Conservation (phyloP, 2,329 filamentous ascomycete genomes). For the Claviceps humidiphila region DNA sequence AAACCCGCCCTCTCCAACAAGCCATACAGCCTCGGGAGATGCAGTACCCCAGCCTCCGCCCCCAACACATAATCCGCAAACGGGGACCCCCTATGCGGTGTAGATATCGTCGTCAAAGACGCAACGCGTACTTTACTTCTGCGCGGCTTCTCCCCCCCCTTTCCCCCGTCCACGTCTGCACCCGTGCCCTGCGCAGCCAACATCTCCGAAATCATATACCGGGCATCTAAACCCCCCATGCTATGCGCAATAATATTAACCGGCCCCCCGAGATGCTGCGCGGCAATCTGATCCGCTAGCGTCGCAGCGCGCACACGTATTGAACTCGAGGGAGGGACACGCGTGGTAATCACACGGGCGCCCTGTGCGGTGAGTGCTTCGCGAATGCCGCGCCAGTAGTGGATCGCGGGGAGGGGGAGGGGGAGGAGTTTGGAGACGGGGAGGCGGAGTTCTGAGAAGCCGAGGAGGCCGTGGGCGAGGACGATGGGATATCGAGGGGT, state of each 20-base stretch:
- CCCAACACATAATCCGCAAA: constrained; percentile 41
- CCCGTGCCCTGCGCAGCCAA: not conserved
- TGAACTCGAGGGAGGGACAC: constrained; percentile 46
- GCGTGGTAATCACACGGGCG: constrained; percentile 43
- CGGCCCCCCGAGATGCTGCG: constrained; percentile 10
- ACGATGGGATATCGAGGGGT: constrained; percentile 49
- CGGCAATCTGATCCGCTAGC: constrained; percentile 38
- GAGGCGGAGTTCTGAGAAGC: constrained; percentile 45
- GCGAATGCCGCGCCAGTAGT: constrained; percentile 53
- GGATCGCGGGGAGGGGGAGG: constrained; percentile 38
- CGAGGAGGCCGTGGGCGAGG: constrained; percentile 51
- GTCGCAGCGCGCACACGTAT: constrained; percentile 47
- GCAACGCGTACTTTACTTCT: constrained; percentile 21
- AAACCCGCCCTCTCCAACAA: constrained; percentile 37
- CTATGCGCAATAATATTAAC: constrained; percentile 68
- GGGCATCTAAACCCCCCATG: constrained; percentile 52
- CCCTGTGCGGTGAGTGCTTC: constrained; percentile 41
- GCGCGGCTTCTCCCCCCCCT: no score
- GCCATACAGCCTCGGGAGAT: constrained; percentile 42
- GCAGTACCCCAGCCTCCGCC: constrained; percentile 23
- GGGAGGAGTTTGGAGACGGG: constrained; percentile 42
- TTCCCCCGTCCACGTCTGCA: not conserved
- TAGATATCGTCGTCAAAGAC: constrained; percentile 41
- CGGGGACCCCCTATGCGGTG: constrained; percentile 40
- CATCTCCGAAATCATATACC: constrained; percentile 47